Evolutionary conservation across 2,329 filamentous ascomycete species (phyloP).

Genomic region (Cladosporium halotolerans): DNA sequence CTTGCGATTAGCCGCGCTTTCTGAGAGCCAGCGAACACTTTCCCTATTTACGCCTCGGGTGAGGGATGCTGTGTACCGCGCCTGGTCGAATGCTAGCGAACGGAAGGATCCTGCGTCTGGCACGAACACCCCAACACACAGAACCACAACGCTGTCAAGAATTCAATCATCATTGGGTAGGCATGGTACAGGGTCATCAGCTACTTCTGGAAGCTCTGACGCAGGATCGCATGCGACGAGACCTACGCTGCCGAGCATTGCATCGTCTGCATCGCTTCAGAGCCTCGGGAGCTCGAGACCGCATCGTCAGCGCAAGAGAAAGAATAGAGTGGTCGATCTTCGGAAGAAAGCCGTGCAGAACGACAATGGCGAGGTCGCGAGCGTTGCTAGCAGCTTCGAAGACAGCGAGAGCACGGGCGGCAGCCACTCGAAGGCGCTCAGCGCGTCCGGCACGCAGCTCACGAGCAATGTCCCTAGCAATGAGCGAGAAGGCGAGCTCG

Average conservation of each 20-base stretch:
- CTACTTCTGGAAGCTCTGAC: constrained; percentile 53
- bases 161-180: constrained; percentile 50
- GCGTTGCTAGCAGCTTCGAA: constrained; percentile 42
- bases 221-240: constrained; percentile 61
- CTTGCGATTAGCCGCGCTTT: constrained; percentile 71
- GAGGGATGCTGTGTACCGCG: constrained; percentile 80
- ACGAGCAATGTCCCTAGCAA: constrained; percentile 21
- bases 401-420: constrained; percentile 26
- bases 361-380: constrained; percentile 36
- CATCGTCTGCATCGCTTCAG: constrained; percentile 45
- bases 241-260: constrained; percentile 58
- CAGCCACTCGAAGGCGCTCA: constrained; percentile 42
- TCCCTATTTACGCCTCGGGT: constrained; percentile 91
- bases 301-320: constrained; percentile 66
- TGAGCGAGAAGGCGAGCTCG: constrained; percentile 31
- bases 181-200: constrained; percentile 40
- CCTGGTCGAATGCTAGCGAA: constrained; percentile 78
- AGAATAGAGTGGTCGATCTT: constrained; percentile 75
- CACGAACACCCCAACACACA: constrained; percentile 35
- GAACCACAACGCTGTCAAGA: constrained; percentile 40
- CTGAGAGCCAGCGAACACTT: constrained; percentile 81
- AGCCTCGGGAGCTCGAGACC: constrained; percentile 58
- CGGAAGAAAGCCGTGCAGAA: constrained; percentile 53
- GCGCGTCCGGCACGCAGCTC: constrained; percentile 54
- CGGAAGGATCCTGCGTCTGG: constrained; percentile 52